Percentiles rank a stretch among this genome's conserved stretches.
Conservation (phyloP, 352 stramenopile species). For the Phytophthora cactorum region DNA sequence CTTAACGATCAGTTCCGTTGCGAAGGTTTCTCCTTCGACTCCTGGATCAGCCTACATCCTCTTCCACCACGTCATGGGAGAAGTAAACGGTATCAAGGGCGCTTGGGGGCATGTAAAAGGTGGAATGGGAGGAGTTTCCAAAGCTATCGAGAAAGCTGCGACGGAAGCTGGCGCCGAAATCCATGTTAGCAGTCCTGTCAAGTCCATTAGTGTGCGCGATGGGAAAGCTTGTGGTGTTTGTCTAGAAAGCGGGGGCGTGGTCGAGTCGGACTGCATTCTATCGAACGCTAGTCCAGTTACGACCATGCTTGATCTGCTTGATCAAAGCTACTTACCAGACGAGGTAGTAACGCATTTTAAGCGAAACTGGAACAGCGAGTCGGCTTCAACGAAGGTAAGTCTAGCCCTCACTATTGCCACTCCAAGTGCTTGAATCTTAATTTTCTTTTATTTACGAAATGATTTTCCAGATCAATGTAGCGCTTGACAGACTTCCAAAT, state of each 20-base stretch:
- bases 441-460: not conserved
- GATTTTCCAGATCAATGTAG: conserved; percentile 86
- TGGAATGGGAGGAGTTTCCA: conserved; percentile 86
- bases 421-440: not conserved
- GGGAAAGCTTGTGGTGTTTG: conserved; percentile 64
- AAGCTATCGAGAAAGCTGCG: conserved; percentile 72
- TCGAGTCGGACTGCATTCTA: conserved; percentile 73
- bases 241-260: conserved; percentile 53
- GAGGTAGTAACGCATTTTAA: conserved; percentile 74
- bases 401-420: not conserved
- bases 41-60: conserved; percentile 91
- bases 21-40: conserved; percentile 77
- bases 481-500: conserved; percentile 81
- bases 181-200: conserved; percentile 66
- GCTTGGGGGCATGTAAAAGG: conserved; percentile 92
- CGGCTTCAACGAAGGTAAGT: conserved; percentile 75
- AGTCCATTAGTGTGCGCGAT: conserved; percentile 60
- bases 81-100: conserved; percentile 88
- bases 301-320: conserved; percentile 87
- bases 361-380: conserved; percentile 84
- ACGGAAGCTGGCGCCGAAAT: conserved; percentile 74
- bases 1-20: not conserved
- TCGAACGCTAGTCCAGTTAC: conserved; percentile 82
- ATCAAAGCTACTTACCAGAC: conserved; percentile 55
- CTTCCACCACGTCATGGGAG: conserved; percentile 93